These are phyloP conservation scores for Cercospora sojina DNA, from an alignment of 2,329 filamentous ascomycete genomes.

Conservation along the genomic window DNA sequence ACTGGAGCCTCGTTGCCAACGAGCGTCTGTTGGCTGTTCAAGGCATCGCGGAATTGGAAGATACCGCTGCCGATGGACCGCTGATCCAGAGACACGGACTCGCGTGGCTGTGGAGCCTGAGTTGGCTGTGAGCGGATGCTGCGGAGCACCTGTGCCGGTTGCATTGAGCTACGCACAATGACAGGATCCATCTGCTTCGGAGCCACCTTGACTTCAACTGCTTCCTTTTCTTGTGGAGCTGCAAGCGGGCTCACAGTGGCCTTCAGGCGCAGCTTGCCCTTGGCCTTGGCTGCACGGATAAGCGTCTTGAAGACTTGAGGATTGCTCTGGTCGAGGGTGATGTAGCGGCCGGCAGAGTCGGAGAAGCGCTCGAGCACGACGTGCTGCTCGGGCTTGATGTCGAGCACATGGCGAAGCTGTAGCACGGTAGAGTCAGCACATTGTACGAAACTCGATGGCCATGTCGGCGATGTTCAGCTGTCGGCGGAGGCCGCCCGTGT, in stretches of 20 bases:
- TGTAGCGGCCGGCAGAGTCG: constrained; percentile 80
- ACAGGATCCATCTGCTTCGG: constrained; percentile 25
- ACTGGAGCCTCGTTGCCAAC: constrained; percentile 39
- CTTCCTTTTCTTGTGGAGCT: constrained; percentile 21
- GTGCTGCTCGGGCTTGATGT: constrained; percentile 60
- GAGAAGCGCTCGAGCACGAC: constrained; percentile 88
- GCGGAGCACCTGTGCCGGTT: neutral
- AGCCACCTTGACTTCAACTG: constrained; percentile 20
- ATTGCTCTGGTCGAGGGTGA: constrained; percentile 76
- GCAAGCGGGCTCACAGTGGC: constrained; percentile 36
- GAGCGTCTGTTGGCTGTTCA: constrained; percentile 34
- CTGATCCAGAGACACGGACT: constrained; percentile 32
- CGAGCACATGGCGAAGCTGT: constrained; percentile 69
- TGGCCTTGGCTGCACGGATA: constrained; percentile 93
- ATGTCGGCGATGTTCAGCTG: constrained; percentile 1
- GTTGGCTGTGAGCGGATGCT: constrained; percentile 21
- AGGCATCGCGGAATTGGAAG: constrained; percentile 41
- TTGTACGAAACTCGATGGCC: neutral
- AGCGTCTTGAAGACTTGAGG: constrained; percentile 91
- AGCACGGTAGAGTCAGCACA: constrained; percentile 23
- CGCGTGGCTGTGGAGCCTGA: constrained; percentile 26
- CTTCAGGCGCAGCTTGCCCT: constrained; percentile 89
- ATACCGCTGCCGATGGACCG: constrained; percentile 39
- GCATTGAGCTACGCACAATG: constrained; percentile 16
- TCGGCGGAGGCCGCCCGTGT: neutral